Evolutionary conservation across 306 rosid genomes (phyloP).

Genomic region (Carpinus viminea): DNA sequence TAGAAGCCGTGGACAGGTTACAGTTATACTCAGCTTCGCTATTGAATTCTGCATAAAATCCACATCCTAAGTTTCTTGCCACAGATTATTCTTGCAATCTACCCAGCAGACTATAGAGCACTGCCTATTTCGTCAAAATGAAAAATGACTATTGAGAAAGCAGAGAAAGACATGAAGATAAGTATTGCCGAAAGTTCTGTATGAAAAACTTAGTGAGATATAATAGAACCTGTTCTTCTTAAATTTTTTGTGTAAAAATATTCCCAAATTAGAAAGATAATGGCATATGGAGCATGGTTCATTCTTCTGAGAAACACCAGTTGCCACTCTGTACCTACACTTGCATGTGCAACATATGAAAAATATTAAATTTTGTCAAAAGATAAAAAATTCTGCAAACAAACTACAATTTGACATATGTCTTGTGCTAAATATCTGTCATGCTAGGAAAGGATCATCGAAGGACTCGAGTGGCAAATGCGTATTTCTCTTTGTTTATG

Average conservation of each 20-base stretch:
- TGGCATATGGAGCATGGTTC: not conserved
- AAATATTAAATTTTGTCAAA: not conserved
- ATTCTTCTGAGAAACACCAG: not conserved
- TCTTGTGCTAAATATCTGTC: constrained; percentile 28
- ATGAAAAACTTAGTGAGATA: not conserved
- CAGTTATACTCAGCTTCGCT: not conserved
- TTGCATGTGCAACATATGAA: not conserved
- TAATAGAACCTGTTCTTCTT: not conserved
- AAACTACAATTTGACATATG: constrained; percentile 23
- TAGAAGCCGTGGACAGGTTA: not conserved
- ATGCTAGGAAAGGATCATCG: constrained; percentile 81
- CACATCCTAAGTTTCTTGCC: not conserved
- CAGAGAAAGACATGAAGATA: not conserved
- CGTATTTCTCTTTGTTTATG: constrained; percentile 90
- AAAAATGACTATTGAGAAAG: not conserved
- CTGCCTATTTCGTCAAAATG: not conserved
- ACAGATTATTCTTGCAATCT: not conserved
- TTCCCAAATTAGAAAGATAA: not conserved
- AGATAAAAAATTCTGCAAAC: not conserved
- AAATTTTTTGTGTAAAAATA: not conserved
- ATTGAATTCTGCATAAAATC: not conserved
- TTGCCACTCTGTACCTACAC: not conserved
- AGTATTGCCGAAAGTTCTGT: not conserved
- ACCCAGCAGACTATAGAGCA: not conserved
- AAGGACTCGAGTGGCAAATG: constrained; percentile 93